Evolutionary conservation across 371 early-diverging fungal genomes (phyloP).

Genomic region (Mucor indicus): DNA sequence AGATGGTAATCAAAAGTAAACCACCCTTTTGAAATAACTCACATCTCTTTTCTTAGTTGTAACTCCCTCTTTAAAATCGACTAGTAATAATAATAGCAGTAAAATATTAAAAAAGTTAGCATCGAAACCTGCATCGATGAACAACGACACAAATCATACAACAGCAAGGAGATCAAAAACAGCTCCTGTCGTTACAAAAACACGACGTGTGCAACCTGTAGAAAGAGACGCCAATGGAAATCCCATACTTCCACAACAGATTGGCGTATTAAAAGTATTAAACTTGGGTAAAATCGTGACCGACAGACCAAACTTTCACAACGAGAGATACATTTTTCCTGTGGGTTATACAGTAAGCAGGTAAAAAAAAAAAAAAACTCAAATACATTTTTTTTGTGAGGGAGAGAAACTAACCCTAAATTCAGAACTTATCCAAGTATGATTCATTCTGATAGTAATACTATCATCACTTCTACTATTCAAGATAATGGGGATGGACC

Average conservation of each 20-base stretch:
- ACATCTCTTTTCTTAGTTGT: too few relatives aligned
- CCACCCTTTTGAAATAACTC: too few relatives aligned
- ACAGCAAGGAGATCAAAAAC: conserved; percentile 44
- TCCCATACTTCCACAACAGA: conserved; percentile 71
- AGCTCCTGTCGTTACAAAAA: conserved; percentile 33
- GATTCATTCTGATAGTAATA: conserved; percentile 55
- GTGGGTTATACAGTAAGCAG: conserved; percentile 75
- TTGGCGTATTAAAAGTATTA: conserved; percentile 76
- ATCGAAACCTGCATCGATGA: too few relatives aligned
- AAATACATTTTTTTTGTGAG: neutral
- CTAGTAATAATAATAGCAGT: too few relatives aligned
- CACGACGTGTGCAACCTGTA: conserved; percentile 58
- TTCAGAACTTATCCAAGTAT: conserved; percentile 69
- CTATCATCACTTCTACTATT: conserved; percentile 71
- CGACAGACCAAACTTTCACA: conserved; percentile 80
- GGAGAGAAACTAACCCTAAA: too few relatives aligned
- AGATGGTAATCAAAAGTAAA: conserved; percentile 23
- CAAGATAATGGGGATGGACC: conserved; percentile 82
- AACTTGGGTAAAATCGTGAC: conserved; percentile 70
- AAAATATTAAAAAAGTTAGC: too few relatives aligned
- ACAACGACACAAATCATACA: too few relatives aligned
- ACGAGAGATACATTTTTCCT: conserved; percentile 82
- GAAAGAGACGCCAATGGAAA: conserved; percentile 68
- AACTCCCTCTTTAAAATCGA: too few relatives aligned
- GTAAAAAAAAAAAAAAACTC: conserved; percentile 15